phyloP scores from a whole-genome alignment of 768 basidiomycete genomes.

The Tylopilus rubrobrunneus region DNA sequence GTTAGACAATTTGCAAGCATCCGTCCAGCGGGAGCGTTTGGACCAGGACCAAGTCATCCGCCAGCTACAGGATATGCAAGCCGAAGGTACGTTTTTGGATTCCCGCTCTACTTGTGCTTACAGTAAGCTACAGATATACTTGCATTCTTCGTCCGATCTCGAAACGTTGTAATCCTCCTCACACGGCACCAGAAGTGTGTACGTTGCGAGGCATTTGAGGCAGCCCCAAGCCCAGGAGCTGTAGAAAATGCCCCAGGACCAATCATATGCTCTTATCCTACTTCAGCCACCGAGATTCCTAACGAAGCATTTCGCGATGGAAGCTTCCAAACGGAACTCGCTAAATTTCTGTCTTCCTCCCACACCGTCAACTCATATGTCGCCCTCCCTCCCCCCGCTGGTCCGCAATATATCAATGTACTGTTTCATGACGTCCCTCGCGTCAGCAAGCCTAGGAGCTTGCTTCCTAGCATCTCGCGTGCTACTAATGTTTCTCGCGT shows the following conservation, averaged over 20 bases:
- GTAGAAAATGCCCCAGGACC: background rate
- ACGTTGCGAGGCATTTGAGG: background rate
- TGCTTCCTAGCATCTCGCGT: too few relatives aligned
- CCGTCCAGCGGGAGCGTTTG: background rate
- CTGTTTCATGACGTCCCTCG: background rate
- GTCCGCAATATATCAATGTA: background rate
- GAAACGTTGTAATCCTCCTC: background rate
- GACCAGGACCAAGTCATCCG: background rate
- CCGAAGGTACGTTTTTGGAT: background rate
- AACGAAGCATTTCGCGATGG: background rate
- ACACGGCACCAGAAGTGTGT: background rate
- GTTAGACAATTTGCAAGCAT: background rate
- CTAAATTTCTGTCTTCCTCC: background rate
- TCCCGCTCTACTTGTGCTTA: background rate
- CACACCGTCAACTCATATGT: background rate
- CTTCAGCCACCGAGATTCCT: background rate
- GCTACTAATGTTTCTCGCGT: background rate
- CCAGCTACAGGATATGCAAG: background rate
- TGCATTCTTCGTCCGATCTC: background rate
- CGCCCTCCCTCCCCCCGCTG: background rate
- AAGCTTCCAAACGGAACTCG: background rate
- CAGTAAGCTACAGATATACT: background rate
- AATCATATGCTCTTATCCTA: background rate
- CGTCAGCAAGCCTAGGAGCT: too few relatives aligned
- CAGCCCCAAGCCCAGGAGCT: background rate